A percentile compares a stretch with the other conserved stretches of the same genome.
phyloP scores from a whole-genome alignment of 2,329 filamentous ascomycete species.

The Anisogramma anomala region DNA sequence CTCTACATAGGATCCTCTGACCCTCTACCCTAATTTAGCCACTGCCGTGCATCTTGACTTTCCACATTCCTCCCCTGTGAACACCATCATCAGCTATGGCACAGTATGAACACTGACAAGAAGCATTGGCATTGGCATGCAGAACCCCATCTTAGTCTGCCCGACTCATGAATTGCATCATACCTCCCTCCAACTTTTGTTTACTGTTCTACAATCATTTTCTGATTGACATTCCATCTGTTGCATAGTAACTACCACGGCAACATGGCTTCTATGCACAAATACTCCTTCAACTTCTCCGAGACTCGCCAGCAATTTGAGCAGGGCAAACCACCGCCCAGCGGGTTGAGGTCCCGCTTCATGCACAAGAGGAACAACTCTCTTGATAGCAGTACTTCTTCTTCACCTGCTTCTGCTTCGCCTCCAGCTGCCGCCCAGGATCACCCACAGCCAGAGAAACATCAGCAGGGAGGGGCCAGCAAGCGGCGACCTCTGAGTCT shows the following conservation, averaged over 20 bases:
- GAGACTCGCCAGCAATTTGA: slow-evolving; percentile 13
- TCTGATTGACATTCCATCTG: slow-evolving; percentile 3
- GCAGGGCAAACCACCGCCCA: slow-evolving; percentile 7
- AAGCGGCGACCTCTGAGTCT: slow-evolving; percentile 2
- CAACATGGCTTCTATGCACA: slow-evolving; percentile 13
- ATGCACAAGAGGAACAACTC: slow-evolving; percentile 13
- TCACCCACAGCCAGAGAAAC: not conserved
- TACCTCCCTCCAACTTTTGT: slow-evolving; percentile 1
- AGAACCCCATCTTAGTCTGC: not conserved
- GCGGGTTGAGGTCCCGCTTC: slow-evolving; percentile 8
- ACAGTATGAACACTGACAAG: not conserved
- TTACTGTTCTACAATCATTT: slow-evolving; percentile 3
- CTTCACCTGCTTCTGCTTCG: slow-evolving; percentile 1
- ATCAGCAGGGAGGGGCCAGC: not conserved
- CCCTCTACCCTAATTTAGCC: not conserved
- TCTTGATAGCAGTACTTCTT: slow-evolving; percentile 7
- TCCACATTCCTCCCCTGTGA: not conserved
- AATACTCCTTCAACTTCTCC: slow-evolving; percentile 13
- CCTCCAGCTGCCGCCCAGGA: not conserved
- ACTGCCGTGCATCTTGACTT: not conserved
- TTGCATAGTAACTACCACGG: not conserved
- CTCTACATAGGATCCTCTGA: too few relatives aligned
- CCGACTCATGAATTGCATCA: slow-evolving; percentile 5
- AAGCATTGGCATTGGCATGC: slow-evolving; percentile 7
- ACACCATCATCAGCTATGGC: not conserved